These are phyloP conservation scores for Paralagenidium karlingii DNA, from an alignment of 352 stramenopile genomes.

Conservation along the genomic window DNA sequence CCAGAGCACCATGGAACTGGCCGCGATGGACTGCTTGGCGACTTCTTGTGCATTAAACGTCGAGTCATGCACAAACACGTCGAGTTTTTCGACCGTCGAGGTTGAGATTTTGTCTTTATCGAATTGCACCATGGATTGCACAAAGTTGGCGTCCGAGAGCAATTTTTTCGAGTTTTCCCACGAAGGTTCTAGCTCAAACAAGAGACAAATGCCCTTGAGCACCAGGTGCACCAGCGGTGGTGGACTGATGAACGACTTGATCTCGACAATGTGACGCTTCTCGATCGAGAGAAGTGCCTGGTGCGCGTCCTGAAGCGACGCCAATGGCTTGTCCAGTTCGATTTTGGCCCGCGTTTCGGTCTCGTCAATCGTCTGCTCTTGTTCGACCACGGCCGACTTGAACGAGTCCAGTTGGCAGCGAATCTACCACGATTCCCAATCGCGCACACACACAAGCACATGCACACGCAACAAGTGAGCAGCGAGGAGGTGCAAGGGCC, in stretches of 20 bases:
- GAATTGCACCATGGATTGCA: conserved; percentile 50
- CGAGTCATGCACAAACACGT: conserved; percentile 37
- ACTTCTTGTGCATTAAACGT: conserved; percentile 54
- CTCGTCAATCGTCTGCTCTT: conserved; percentile 47
- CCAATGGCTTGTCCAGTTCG: conserved; percentile 45
- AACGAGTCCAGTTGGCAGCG: no score
- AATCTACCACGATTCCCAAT: no score
- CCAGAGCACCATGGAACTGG: conserved; percentile 68
- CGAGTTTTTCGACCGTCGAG: conserved; percentile 20
- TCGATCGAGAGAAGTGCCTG: conserved; percentile 42
- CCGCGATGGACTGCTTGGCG: conserved; percentile 61
- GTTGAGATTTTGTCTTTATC: conserved; percentile 55
- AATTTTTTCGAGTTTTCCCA: conserved; percentile 62
- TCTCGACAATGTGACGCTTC: conserved; percentile 63
- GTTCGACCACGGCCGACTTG: conserved; percentile 39
- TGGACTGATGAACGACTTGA: conserved; percentile 73
- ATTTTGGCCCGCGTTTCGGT: conserved; percentile 36
- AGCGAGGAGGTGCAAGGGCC: no score
- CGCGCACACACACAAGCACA: no score
- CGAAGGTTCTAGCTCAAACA: conserved; percentile 52
- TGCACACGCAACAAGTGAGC: no score
- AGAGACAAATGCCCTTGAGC: conserved; percentile 51
- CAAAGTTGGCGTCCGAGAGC: conserved; percentile 50
- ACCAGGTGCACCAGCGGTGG: conserved; percentile 58
- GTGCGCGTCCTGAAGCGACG: conserved; percentile 58